Evolutionary conservation across 352 stramenopile species (phyloP), one percentile per base, ranked within the genome.

Genomic region (Phytophthora sansomeana): DNA sequence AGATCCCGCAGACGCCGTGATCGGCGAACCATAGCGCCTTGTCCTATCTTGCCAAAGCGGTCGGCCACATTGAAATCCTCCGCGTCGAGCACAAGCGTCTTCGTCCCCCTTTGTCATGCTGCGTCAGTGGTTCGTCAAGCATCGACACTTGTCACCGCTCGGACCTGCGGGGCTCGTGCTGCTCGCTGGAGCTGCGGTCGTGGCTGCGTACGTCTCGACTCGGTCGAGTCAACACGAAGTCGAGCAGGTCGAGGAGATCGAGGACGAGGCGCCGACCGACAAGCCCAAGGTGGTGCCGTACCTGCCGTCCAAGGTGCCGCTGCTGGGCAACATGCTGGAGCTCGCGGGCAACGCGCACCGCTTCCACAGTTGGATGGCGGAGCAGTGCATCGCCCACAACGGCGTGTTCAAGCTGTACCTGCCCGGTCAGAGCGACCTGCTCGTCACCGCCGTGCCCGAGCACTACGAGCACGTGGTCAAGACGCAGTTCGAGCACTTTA

Each of bases 381-480:
- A 78, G 19, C 72, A 76, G 38, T 72, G 72, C 38, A 59, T 80
- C n/a, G 49, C 62, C 3, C 62, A 72, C n/a, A 67, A 73, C 10
- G 53, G 58, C 9, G 66, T 71, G 24, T 79, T 81, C 36, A 65
- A 71, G 41, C 58, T 87, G 21, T 67, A 74, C 30, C 63, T 81
- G 2, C 74, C 78, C 0, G 76, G 74, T 1, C 65, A 75, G 30
- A 75, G 67, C 19, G 63, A 74, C 46, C 58, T 77, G 59, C 35
- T 89, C 33, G 63, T 84, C 21, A 72, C 81, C 1, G 63, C 77
- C 43, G 71, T 77, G 8, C 76, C 79, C 0, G 75, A 87, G 61
- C 60, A 80, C 51, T 85, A 83, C 38, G 80, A 89, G 28, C 74
- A 87, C 38, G 71, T 89, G 10, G 52, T 84, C 26, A 86, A 80